Evolutionary conservation across 148 eudicot species (phyloP), one percentile per base, ranked within the genome.

Genomic region (Polygonum maritimum): DNA sequence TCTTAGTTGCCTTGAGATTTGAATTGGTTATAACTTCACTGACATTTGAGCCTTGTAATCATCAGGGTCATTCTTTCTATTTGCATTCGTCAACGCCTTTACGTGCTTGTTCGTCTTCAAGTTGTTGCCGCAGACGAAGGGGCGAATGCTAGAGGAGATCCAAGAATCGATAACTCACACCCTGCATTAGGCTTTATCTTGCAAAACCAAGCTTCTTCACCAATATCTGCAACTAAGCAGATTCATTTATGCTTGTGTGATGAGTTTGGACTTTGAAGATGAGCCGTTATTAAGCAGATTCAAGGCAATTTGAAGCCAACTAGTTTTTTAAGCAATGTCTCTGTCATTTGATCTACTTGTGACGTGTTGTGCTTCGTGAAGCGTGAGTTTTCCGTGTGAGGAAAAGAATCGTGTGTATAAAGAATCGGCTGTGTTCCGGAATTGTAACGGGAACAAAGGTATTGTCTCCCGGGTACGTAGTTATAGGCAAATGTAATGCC

Each of bases 91-190:
- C 36, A 78, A 78, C 39, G 73, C 62, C 11, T 36, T 63, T 48
- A 60, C 72, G 7, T 22, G 63, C 26, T 21, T 79, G 35, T 79
- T 79, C 48, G 15, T 74, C 21, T 49, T 71, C 35, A 73, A 74
- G 76, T 33, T 79, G 77, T 77, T 79, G 77, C 81, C 77, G 38
- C 77, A 79, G 31, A 79, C 81, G 12, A 79, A 79, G 48, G 77
- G 73, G 1, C 45, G 77, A 18, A 52, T 76, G 31, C 62, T 79
- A 15, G 81, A 79, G 44, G 81, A 73, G 48, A 79, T 79, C 41
- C 77, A 79, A 69, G 79, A 71, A 75, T 77, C 13, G 48, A 69
- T 35, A 5, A 33, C 71, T 36, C 71, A 67, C 38, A 10, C 41
- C 11, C 44, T 62, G 36, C 13, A 12, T 2, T 62, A 62, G 38